Evolutionary conservation across 306 rosid species (phyloP).

Genomic region (Fragaria ananassa): DNA sequence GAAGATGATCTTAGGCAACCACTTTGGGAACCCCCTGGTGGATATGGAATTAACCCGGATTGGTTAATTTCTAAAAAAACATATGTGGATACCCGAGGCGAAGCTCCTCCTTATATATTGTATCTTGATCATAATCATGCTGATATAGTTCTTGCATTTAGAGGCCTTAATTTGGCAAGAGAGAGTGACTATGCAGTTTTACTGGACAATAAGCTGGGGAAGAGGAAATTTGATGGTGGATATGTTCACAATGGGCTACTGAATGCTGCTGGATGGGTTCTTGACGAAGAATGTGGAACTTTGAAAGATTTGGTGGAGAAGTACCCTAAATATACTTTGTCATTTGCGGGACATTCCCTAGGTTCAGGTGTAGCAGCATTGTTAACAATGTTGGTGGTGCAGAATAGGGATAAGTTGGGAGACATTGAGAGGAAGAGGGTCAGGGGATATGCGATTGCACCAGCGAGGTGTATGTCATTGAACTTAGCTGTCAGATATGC

Average conservation of each 20-base stretch:
- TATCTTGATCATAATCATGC: constrained; percentile 75
- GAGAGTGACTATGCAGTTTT: constrained; percentile 86
- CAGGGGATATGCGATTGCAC: constrained; percentile 86
- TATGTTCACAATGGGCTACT: constrained; percentile 93
- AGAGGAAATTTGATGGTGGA: constrained; percentile 84
- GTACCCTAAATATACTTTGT: constrained; percentile 69
- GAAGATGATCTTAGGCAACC: constrained; percentile 80
- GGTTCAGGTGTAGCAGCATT: constrained; percentile 89
- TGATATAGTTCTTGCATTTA: constrained; percentile 78
- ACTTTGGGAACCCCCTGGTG: constrained; percentile 76
- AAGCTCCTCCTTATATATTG: constrained; percentile 72
- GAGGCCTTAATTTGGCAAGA: constrained; percentile 84
- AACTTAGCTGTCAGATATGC: constrained; percentile 93
- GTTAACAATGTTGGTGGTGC: constrained; percentile 69
- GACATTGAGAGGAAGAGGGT: constrained; percentile 69
- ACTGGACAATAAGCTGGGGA: constrained; percentile 77
- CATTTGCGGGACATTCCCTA: constrained; percentile 85
- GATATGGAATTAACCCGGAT: constrained; percentile 81
- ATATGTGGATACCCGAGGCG: constrained; percentile 58
- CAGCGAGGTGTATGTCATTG: constrained; percentile 88
- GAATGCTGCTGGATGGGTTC: constrained; percentile 72
- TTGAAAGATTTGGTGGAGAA: constrained; percentile 57
- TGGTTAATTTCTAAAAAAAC: constrained; percentile 48
- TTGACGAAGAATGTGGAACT: constrained; percentile 59
- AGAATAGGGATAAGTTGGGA: constrained; percentile 57